phyloP scores from a whole-genome alignment of 202 grass and related monocot genomes.

The Saccharum hybrid region DNA sequence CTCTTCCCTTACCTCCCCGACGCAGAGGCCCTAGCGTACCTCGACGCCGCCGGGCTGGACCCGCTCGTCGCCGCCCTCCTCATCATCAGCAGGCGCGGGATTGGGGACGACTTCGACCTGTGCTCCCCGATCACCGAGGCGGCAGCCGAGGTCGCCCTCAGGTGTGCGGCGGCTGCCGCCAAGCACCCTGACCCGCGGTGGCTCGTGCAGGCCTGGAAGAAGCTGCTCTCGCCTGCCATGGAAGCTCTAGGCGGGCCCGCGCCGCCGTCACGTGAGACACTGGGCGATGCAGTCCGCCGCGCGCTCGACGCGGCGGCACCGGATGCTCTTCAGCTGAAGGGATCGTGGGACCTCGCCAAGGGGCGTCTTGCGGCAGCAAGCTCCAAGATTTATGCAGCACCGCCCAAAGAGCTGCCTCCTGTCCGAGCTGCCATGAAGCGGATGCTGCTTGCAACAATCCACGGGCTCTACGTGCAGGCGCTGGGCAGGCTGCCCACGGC shows the following conservation, averaged over 20 bases:
- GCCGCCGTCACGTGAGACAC: too few relatives aligned
- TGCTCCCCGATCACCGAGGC: background rate
- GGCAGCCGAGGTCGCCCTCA: background rate
- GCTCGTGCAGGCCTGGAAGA: background rate
- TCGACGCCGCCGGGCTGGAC: background rate
- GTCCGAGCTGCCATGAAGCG: background rate
- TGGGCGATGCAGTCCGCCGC: too few relatives aligned
- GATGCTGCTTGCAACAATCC: background rate
- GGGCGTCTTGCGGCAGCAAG: background rate
- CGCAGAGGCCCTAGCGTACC: background rate
- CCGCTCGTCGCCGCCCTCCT: background rate
- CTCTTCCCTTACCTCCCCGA: background rate
- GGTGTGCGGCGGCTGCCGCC: background rate
- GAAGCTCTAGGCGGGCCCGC: too few relatives aligned
- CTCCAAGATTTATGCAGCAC: background rate
- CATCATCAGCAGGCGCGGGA: background rate
- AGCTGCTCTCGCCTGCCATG: too few relatives aligned
- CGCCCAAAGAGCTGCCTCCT: background rate
- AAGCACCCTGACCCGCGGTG: background rate
- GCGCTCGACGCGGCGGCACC: too few relatives aligned
- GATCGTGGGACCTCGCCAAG: background rate
- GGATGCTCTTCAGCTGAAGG: background rate
- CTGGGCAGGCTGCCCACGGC: background rate
- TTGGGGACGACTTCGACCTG: background rate
- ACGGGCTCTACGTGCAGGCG: background rate